Base-by-base conservation (phyloP, 2,329 filamentous ascomycete species). In the Ophiocordyceps camponoti-rufipedis region DNA sequence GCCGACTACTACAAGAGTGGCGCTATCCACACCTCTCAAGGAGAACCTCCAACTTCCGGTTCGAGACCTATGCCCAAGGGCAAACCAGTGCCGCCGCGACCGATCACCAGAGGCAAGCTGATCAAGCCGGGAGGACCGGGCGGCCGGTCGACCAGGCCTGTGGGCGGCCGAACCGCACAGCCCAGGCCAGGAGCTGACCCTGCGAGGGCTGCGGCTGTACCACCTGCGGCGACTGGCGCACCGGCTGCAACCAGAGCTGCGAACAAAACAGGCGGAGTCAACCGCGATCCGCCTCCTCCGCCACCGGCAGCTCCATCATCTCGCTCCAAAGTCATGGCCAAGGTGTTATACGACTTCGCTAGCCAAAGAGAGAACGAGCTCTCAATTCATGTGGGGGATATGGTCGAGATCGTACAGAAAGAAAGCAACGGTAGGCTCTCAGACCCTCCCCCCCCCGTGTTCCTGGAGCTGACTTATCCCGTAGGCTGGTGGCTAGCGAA, bases 401-500 rank as follows among this genome's bases (percentile, higher is more conserved):
- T 94, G 43, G 75, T 98, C 45, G 78, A 93, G 60, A 79, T 98
- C 57, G 75, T 93, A n/a, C 82, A 91, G 57, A 95, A 95, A 64
- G 89, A 95, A 64, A 80, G 75, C 61, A 96, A 96, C 59, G 91
- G 89, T 94, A 75, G 62, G 80, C 49, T 12, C 19, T 28, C n/a
- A 10, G 12, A 5, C 23, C 42, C 43, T 47, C 3, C 11, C 1
- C 11, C 1, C 42, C 4, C 3, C 4, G 4, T 19, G 14, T 14
- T 9, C 11, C 16, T 23, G 6, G 23, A 33, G 44, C 64, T 70
- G 60, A 71, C 52, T 19, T 40, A 29, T 1, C 45, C 44, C n/a
- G 13, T 19, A 94, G 89, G 91, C 45, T 98, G 91, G 91, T 96
- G 89, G 89, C 71, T 96, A 42, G 91, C 82, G 50, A 89, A 86